A percentile compares a stretch with the other conserved stretches of the same genome.
These are phyloP conservation scores for Globisporangium nunn DNA, from an alignment of 352 stramenopile genomes.

Conservation along the genomic window DNA sequence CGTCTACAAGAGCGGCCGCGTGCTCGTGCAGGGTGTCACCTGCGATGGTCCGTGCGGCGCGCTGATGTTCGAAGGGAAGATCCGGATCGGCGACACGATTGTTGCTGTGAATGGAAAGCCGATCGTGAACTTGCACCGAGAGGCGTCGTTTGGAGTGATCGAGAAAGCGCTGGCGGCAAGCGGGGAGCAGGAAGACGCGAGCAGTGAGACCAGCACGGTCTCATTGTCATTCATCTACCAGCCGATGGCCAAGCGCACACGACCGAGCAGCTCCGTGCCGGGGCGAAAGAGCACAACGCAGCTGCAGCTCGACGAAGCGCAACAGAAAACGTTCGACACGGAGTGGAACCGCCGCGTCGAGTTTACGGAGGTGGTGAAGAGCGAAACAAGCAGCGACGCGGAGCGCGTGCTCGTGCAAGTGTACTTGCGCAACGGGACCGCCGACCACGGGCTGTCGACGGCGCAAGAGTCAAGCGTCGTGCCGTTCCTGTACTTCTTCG, in stretches of 20 bases:
- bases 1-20: constrained; percentile 67
- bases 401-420: constrained; percentile 63
- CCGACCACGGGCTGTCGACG: constrained; percentile 65
- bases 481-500: constrained; percentile 86
- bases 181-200: constrained; percentile 12
- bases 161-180: constrained; percentile 42
- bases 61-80: constrained; percentile 54
- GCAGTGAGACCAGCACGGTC: constrained; percentile 19
- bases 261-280: neutral
- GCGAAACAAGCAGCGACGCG: constrained; percentile 10
- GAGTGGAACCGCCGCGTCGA: constrained; percentile 83
- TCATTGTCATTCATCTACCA: constrained; percentile 72
- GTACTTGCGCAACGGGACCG: constrained; percentile 65
- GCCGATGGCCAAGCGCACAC: constrained; percentile 16
- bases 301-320: neutral
- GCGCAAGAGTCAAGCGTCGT: constrained; percentile 82
- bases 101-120: constrained; percentile 70
- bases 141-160: constrained; percentile 74
- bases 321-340: constrained; percentile 37
- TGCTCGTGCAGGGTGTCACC: constrained; percentile 70
- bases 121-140: constrained; percentile 77
- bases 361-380: constrained; percentile 49
- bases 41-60: constrained; percentile 55
- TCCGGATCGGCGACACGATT: constrained; percentile 74
- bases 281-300: constrained; percentile 5